Evolutionary conservation across 202 grass and related monocot genomes (phyloP).

Genomic region (Panicum virgatum): DNA sequence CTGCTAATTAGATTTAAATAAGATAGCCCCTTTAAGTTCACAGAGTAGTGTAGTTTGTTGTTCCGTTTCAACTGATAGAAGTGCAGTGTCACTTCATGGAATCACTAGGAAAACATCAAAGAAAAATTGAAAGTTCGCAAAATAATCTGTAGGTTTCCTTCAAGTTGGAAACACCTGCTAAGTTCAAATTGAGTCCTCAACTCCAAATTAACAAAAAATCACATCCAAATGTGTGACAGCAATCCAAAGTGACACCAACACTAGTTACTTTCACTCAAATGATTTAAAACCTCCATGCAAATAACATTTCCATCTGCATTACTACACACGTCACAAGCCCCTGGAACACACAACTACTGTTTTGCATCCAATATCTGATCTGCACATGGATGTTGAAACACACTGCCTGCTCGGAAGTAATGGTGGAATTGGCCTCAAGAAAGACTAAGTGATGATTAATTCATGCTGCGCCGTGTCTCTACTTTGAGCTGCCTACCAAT

Average conservation of each 20-base stretch:
- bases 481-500: not conserved
- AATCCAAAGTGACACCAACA: not conserved
- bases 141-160: not conserved
- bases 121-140: not conserved
- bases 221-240: not conserved
- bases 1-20: not conserved
- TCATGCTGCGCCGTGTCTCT: not conserved
- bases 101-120: not conserved
- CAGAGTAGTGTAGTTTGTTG: not conserved
- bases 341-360: not conserved
- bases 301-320: not conserved
- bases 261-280: not conserved
- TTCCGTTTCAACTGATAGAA: not conserved
- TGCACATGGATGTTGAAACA: not conserved
- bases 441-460: not conserved
- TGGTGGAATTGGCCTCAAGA: not conserved
- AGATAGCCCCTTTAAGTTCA: not conserved
- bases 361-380: not conserved
- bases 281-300: not conserved
- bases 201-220: not conserved
- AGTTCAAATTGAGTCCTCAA: not conserved
- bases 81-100: not conserved
- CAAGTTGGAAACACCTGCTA: not conserved
- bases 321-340: not conserved
- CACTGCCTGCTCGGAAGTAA: not conserved